phyloP scores from a whole-genome alignment of 2,329 filamentous ascomycete species.

The Cordyceps farinosa region DNA sequence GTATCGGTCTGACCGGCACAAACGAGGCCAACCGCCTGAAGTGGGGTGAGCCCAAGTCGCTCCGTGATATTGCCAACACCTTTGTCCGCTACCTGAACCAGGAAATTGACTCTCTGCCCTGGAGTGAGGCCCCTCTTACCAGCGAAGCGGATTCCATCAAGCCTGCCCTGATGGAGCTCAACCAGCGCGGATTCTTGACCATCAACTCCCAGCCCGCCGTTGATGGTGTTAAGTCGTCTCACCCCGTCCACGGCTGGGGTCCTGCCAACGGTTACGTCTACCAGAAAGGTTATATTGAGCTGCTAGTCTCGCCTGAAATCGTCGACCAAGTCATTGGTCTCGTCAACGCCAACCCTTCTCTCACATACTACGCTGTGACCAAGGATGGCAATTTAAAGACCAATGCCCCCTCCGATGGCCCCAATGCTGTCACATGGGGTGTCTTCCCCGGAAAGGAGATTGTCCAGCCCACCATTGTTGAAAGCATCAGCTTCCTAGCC shows the following conservation, averaged over 20 bases:
- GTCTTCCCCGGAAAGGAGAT: constrained; percentile 99
- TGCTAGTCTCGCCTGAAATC: constrained; percentile 77
- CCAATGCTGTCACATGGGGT: constrained; percentile 98
- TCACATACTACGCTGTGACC: constrained; percentile 94
- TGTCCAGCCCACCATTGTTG: constrained; percentile 99
- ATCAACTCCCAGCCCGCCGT: constrained; percentile 98
- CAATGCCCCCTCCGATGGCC: constrained; percentile 79
- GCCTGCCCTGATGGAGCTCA: constrained; percentile 73
- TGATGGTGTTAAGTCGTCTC: constrained; percentile 81
- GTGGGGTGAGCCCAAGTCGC: constrained; percentile 80
- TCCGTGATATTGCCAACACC: constrained; percentile 76
- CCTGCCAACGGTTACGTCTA: constrained; percentile 95
- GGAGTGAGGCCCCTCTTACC: constrained; percentile 88
- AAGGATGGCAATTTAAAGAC: constrained; percentile 77
- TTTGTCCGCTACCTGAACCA: constrained; percentile 84
- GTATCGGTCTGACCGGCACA: constrained; percentile 86
- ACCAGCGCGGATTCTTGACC: constrained; percentile 81
- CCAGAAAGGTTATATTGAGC: constrained; percentile 94
- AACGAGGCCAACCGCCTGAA: constrained; percentile 95
- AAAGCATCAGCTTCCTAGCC: constrained; percentile 93
- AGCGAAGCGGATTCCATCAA: constrained; percentile 77
- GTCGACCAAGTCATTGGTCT: constrained; percentile 73
- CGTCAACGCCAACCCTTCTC: constrained; percentile 71
- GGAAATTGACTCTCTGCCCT: constrained; percentile 78
- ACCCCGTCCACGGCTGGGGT: constrained; percentile 90